phyloP scores from a whole-genome alignment of 2,329 filamentous ascomycete genomes.

The Graphiopsis chlorocephala region DNA sequence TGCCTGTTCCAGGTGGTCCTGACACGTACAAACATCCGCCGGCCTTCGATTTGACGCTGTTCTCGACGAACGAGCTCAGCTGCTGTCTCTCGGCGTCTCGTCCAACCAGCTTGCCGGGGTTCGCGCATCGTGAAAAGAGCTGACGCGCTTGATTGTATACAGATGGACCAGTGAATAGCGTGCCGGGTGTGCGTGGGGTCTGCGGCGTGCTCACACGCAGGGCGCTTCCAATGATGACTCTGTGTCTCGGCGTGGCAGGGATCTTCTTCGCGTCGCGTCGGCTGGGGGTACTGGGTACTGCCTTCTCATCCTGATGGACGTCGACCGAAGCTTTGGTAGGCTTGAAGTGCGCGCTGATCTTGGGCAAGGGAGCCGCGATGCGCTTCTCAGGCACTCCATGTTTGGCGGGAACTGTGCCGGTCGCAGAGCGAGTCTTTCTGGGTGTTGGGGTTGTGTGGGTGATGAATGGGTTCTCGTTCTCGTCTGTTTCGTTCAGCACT shows the following conservation, averaged over 20 bases:
- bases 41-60: conserved; percentile 57
- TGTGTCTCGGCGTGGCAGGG: conserved; percentile 78
- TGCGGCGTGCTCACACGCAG: conserved; percentile 59
- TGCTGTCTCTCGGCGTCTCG: conserved; percentile 68
- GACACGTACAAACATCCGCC: conserved; percentile 91
- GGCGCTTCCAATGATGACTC: conserved; percentile 48
- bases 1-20: conserved; percentile 92
- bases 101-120: conserved; percentile 72
- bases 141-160: conserved; percentile 86
- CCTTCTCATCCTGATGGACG: conserved; percentile 40
- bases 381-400: conserved; percentile 44
- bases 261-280: conserved; percentile 69
- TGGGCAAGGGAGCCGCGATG: conserved; percentile 44
- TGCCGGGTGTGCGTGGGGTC: conserved; percentile 67
- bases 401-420: conserved; percentile 46
- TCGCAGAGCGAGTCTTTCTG: conserved; percentile 35
- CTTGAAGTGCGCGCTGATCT: conserved; percentile 46
- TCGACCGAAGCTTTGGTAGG: conserved; percentile 39
- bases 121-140: conserved; percentile 76
- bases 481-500: conserved; percentile 54
- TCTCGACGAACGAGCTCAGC: conserved; percentile 66
- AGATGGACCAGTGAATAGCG: conserved; percentile 61
- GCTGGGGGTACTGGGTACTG: conserved; percentile 67
- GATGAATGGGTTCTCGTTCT: conserved; percentile 63
- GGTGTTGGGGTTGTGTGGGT: conserved; percentile 36